Percentiles rank a stretch among this genome's conserved stretches.
phyloP scores from a whole-genome alignment of 1,284 basidiomycete species.

The Malassezia furfur region DNA sequence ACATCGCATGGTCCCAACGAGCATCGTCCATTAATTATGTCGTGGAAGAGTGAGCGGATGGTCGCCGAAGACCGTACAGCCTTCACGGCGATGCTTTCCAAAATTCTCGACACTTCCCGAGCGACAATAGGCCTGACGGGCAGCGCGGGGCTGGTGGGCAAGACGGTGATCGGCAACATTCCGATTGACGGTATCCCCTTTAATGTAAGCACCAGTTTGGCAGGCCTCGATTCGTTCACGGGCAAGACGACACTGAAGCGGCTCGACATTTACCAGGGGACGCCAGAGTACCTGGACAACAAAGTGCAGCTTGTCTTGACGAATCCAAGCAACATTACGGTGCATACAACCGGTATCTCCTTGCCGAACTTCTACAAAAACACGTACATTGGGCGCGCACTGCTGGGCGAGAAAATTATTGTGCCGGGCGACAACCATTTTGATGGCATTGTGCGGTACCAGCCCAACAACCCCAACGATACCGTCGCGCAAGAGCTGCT shows the following conservation, averaged over 20 bases:
- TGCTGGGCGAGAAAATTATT: constrained; percentile 52
- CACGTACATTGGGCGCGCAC: constrained; percentile 44
- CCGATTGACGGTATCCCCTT: constrained; percentile 61
- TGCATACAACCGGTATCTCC: constrained; percentile 56
- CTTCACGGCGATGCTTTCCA: constrained; percentile 58
- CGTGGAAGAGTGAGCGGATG: constrained; percentile 57
- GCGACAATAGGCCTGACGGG: constrained; percentile 56
- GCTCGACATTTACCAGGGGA: background rate
- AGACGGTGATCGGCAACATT: constrained; percentile 61
- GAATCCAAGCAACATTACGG: constrained; percentile 52
- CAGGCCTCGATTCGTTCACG: constrained; percentile 50
- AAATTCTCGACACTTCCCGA: constrained; percentile 54
- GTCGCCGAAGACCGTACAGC: constrained; percentile 55
- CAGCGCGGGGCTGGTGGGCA: constrained; percentile 57
- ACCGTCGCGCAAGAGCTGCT: constrained; percentile 55
- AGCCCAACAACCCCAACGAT: constrained; percentile 59
- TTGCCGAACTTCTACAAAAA: constrained; percentile 57
- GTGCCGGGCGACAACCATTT: constrained; percentile 56
- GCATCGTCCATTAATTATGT: constrained; percentile 52
- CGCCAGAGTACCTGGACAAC: background rate
- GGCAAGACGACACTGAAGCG: constrained; percentile 50
- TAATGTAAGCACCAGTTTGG: constrained; percentile 54
- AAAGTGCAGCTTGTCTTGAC: constrained; percentile 7
- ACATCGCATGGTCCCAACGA: constrained; percentile 56
- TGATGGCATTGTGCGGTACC: constrained; percentile 55